Evolutionary conservation across 2,329 filamentous ascomycete species (phyloP).

Genomic region (Aotearoamyces nothofagi): DNA sequence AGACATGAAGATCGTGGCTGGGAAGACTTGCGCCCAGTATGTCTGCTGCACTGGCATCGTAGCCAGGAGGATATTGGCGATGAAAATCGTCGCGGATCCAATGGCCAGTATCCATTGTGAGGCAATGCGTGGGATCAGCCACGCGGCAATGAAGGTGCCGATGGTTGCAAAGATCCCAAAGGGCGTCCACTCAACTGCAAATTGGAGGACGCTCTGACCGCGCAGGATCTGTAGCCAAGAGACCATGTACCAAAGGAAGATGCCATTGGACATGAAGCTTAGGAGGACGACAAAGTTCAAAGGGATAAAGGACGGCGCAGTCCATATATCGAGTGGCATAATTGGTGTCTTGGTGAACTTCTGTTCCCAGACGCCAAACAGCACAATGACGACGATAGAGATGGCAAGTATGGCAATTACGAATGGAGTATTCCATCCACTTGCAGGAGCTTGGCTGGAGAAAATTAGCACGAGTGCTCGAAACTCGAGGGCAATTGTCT

Average conservation of each 20-base stretch:
- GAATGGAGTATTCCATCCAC: conserved; percentile 10
- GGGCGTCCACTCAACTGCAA: conserved; percentile 24
- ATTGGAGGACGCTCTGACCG: conserved; percentile 23
- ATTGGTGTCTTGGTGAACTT: conserved; percentile 9
- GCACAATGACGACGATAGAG: conserved; percentile 5
- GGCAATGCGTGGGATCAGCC: conserved; percentile 28
- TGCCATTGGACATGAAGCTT: conserved; percentile 21
- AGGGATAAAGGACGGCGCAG: conserved; percentile 8
- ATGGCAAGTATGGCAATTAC: conserved; percentile 6
- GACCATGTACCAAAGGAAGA: conserved; percentile 31
- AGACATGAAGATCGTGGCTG: conserved; percentile 19
- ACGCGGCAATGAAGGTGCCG: conserved; percentile 25
- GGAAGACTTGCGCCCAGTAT: conserved; percentile 29
- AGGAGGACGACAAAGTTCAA: conserved; percentile 8
- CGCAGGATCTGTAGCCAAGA: conserved; percentile 29
- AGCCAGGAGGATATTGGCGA: conserved; percentile 22
- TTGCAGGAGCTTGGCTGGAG: conserved; percentile 10
- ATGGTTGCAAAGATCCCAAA: conserved; percentile 24
- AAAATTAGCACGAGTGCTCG: background rate
- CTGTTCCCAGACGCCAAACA: conserved; percentile 9
- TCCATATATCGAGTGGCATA: conserved; percentile 13
- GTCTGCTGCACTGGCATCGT: conserved; percentile 29
- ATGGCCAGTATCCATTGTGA: conserved; percentile 34
- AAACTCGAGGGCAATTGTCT: conserved; percentile 2
- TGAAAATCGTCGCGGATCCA: conserved; percentile 20